Evolutionary conservation across 208 protist genomes (phyloP).

Genomic region (Zelonia costaricensis): DNA sequence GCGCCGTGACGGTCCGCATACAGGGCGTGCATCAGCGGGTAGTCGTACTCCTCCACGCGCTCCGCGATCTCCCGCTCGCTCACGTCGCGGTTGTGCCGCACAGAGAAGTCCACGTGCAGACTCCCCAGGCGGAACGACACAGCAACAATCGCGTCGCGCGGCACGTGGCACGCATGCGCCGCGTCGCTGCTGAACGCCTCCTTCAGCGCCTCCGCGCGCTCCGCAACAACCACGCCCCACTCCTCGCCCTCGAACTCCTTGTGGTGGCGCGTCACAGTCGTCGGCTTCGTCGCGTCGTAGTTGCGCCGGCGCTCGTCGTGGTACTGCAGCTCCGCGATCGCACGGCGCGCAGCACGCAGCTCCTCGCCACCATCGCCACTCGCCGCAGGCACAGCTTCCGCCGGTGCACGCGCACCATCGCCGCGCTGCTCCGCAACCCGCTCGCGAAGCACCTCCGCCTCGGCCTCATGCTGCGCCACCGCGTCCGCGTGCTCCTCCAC

Average conservation of each 20-base stretch:
- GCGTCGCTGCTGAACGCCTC: slow-evolving; percentile 39
- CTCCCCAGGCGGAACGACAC: slow-evolving; percentile 38
- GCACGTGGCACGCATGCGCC: slow-evolving; percentile 36
- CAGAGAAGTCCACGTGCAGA: slow-evolving; percentile 26
- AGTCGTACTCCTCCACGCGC: slow-evolving; percentile 42
- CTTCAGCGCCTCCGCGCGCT: slow-evolving; percentile 28
- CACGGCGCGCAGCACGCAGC: no score
- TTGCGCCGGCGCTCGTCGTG: slow-evolving; percentile 23
- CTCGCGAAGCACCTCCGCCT: not conserved
- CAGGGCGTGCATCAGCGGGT: slow-evolving; percentile 31
- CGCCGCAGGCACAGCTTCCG: no score
- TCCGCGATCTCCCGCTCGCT: slow-evolving; percentile 27
- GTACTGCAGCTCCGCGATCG: slow-evolving; percentile 18
- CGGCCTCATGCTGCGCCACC: not conserved
- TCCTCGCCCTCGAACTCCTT: slow-evolving; percentile 41
- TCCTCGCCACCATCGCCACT: no score
- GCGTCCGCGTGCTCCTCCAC: not conserved
- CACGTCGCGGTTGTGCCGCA: slow-evolving; percentile 43
- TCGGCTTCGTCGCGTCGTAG: slow-evolving; percentile 20
- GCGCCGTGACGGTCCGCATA: no score
- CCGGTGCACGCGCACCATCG: no score
- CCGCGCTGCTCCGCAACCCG: not conserved
- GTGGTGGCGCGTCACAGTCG: slow-evolving; percentile 34
- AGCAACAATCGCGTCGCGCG: slow-evolving; percentile 32
- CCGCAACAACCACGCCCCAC: slow-evolving; percentile 37